Percentiles rank a stretch among this genome's conserved stretches.
Conservation (phyloP, 768 basidiomycete genomes). For the Phanerochaete sordida region DNA sequence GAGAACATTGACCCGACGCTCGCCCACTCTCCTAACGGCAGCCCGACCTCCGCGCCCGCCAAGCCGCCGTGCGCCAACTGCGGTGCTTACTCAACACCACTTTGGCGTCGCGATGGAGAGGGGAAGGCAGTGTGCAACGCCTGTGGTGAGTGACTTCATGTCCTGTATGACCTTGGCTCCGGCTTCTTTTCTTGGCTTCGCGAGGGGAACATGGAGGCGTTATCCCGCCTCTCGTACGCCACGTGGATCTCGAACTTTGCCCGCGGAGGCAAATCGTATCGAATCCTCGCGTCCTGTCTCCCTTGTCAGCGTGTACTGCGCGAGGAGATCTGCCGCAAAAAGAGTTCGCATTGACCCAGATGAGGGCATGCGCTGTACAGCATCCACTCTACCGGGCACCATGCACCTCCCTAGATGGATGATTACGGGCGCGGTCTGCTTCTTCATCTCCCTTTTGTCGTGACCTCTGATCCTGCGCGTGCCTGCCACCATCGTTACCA, state of each 20-base stretch:
- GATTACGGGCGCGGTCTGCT: slow-evolving; percentile 17
- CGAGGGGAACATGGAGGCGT: slow-evolving; percentile 5
- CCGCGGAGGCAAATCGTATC: slow-evolving; percentile 26
- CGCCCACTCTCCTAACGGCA: slow-evolving; percentile 7
- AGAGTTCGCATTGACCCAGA: slow-evolving; percentile 3
- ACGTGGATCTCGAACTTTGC: slow-evolving; percentile 33
- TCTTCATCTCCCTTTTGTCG: slow-evolving; percentile 7
- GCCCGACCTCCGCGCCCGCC: slow-evolving; percentile 1
- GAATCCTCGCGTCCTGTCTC: slow-evolving; percentile 23
- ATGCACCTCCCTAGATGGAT: slow-evolving; percentile 5
- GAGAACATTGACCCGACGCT: slow-evolving; percentile 23
- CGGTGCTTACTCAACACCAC: slow-evolving; percentile 72
- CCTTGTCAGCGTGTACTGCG: slow-evolving; percentile 21
- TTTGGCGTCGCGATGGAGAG: slow-evolving; percentile 80
- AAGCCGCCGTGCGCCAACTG: slow-evolving; percentile 59
- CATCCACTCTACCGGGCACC: background rate
- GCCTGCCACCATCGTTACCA: slow-evolving; percentile 17
- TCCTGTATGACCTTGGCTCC: slow-evolving; percentile 15
- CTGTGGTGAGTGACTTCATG: slow-evolving; percentile 66
- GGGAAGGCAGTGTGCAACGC: slow-evolving; percentile 88
- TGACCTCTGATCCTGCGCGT: slow-evolving; percentile 12
- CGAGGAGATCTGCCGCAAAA: slow-evolving; percentile 13
- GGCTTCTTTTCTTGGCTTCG: slow-evolving; percentile 17
- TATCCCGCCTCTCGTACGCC: slow-evolving; percentile 21
- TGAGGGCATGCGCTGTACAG: background rate